Conservation (phyloP, 345 rosid genomes). For the Euphorbia lathyris region DNA sequence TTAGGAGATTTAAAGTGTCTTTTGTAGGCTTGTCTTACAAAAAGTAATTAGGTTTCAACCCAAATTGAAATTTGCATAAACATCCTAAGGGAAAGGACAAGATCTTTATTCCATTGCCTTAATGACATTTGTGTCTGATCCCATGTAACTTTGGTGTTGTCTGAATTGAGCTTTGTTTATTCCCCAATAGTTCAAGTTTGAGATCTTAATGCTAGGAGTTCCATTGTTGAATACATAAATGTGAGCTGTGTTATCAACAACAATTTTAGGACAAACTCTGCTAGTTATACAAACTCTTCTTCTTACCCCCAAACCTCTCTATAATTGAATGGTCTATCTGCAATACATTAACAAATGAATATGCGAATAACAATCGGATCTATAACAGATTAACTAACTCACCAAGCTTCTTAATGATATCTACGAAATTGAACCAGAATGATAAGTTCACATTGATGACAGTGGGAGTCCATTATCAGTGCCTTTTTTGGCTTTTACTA, state of each 20-base stretch:
- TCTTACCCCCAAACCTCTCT: slow-evolving; percentile 34
- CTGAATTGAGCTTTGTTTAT: no score
- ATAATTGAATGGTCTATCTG: slow-evolving; percentile 40
- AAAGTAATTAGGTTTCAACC: neutral
- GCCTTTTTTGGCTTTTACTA: no score
- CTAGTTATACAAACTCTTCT: slow-evolving; percentile 32
- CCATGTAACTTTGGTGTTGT: no score
- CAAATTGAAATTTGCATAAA: neutral
- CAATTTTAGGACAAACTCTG: slow-evolving; percentile 33
- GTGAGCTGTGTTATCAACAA: slow-evolving; percentile 13
- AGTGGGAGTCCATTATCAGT: no score
- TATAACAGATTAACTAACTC: no score
- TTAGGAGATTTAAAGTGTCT: neutral
- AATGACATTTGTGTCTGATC: neutral
- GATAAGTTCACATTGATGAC: no score
- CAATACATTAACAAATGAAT: slow-evolving; percentile 6
- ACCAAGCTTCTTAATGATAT: slow-evolving; percentile 41
- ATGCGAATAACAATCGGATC: neutral
- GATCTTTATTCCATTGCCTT: neutral
- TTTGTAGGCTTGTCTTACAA: no score
- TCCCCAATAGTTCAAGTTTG: no score
- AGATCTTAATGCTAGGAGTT: no score
- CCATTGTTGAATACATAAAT: slow-evolving; percentile 28
- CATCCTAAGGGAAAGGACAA: neutral
- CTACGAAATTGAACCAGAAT: no score